Evolutionary conservation across 768 basidiomycete species (phyloP), one percentile per base, ranked within the genome.

Genomic region (Termitomyces heimii): DNA sequence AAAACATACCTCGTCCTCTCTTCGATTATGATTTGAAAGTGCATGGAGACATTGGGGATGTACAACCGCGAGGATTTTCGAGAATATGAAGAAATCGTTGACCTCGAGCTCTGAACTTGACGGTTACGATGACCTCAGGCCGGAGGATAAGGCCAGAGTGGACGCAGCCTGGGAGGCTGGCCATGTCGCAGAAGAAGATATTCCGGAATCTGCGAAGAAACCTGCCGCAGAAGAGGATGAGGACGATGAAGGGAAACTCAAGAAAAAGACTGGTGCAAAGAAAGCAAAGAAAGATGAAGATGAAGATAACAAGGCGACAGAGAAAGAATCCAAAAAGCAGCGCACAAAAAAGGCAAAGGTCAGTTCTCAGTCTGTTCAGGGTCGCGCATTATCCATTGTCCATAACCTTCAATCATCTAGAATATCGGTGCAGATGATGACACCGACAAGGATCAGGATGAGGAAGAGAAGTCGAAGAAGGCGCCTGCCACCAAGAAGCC

Each of bases 41-140:
- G 69, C 77, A 34, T 96, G 91, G 91, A 84, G 92, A 60, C 94
- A 96, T 66, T 96, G 92, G 92, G 93, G 93, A 20, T 95, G 94
- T 67, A 78, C 81, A 7, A 93, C 92, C 0, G 44, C 76, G 20
- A 83, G 80, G 65, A 82, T 94, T 49, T 63, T 96, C 32, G 67
- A 66, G 22, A 94, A 93, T 67, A 76, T 90, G 70, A 89, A 93
- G 72, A 75, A 76, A 13, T 70, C 74, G 3, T 79, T 88, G 60
- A 74, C 77, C 1, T 75, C 76, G 5, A 75, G 83, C 0, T 76
- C 80, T 10, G 92, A 94, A 0, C 73, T 96, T 37, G 94, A 98
- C 67, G 94, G 94, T 20, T 96, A 80, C 69, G 90, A 93, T 20
- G 86, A 86, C 0, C 78, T 94, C 46, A 73, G 65, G 0, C 72